Percentiles rank a stretch among this genome's conserved stretches.
Evolutionary conservation across 2,329 filamentous ascomycete species (phyloP).

Genomic region (Aspergillus sp.): DNA sequence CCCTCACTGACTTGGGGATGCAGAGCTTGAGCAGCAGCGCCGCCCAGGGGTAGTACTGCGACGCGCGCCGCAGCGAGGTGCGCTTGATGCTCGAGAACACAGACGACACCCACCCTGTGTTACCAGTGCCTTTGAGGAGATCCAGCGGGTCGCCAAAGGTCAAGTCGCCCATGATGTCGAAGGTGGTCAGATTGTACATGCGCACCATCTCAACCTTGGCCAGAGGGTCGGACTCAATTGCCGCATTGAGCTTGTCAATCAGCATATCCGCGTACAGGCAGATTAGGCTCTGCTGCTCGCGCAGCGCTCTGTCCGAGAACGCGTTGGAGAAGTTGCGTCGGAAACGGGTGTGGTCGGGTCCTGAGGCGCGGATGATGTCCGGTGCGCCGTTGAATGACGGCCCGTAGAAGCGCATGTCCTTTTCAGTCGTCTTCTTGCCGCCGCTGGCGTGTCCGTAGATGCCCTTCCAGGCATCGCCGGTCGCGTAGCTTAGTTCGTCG

Average conservation of each 20-base stretch:
- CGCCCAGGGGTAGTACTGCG: background rate
- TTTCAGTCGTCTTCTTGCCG: conserved; percentile 24
- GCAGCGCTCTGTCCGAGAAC: conserved; percentile 34
- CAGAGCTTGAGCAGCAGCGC: background rate
- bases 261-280: conserved; percentile 28
- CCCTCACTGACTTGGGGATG: background rate
- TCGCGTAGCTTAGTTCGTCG: conserved; percentile 35
- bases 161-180: conserved; percentile 18
- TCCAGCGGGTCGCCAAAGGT: conserved; percentile 14
- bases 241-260: conserved; percentile 15
- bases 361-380: conserved; percentile 26
- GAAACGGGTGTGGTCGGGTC: conserved; percentile 27
- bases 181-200: conserved; percentile 13
- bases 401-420: conserved; percentile 22
- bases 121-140: conserved; percentile 5
- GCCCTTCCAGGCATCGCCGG: conserved; percentile 29
- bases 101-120: conserved; percentile 6
- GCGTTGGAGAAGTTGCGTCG: conserved; percentile 33
- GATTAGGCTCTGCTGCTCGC: conserved; percentile 33
- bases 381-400: conserved; percentile 18
- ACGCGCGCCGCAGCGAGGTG: conserved; percentile 2
- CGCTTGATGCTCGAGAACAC: conserved; percentile 11
- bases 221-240: background rate
- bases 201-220: conserved; percentile 2
- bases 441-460: conserved; percentile 33